These are phyloP conservation scores for Tulasnella sp. DNA, from an alignment of 768 basidiomycete species.

Conservation along the genomic window DNA sequence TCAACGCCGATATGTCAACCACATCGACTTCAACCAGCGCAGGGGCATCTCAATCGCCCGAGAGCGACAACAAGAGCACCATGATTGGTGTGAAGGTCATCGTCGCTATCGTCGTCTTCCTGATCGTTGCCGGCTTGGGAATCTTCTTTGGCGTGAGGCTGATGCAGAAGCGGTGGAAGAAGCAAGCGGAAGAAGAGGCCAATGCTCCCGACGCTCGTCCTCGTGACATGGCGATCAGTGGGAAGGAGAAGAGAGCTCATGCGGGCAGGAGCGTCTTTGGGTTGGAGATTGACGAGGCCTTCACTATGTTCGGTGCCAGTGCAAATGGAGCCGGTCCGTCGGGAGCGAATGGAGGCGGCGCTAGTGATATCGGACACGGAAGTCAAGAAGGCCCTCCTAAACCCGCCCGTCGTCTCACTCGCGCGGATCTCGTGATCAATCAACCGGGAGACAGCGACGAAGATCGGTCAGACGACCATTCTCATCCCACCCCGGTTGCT, in stretches of 20 bases:
- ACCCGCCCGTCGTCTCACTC: neutral
- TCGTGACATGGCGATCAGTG: neutral
- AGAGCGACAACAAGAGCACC: slow-evolving; percentile 35
- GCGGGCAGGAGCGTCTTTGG: neutral
- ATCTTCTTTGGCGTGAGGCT: slow-evolving; percentile 36
- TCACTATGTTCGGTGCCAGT: slow-evolving; percentile 7
- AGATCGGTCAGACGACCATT: neutral
- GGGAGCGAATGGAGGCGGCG: neutral
- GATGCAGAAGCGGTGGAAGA: neutral
- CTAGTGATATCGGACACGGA: neutral
- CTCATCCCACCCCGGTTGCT: neutral
- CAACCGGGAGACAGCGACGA: neutral
- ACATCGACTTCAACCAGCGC: slow-evolving; percentile 5
- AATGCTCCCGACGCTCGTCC: neutral
- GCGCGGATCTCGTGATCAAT: neutral
- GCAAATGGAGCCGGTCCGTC: neutral
- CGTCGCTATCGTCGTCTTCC: slow-evolving; percentile 50
- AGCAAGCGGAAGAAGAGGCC: neutral
- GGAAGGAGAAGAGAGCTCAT: neutral
- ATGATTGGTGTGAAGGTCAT: slow-evolving; percentile 58
- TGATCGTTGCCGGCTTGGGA: slow-evolving; percentile 46
- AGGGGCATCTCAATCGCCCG: slow-evolving; percentile 2
- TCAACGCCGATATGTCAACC: slow-evolving; percentile 1
- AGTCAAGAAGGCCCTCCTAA: neutral
- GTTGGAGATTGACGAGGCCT: slow-evolving; percentile 4